Evolutionary conservation across 805 yeast species (phyloP), one percentile per base, ranked within the genome.

Genomic region (Starmerella floris): DNA sequence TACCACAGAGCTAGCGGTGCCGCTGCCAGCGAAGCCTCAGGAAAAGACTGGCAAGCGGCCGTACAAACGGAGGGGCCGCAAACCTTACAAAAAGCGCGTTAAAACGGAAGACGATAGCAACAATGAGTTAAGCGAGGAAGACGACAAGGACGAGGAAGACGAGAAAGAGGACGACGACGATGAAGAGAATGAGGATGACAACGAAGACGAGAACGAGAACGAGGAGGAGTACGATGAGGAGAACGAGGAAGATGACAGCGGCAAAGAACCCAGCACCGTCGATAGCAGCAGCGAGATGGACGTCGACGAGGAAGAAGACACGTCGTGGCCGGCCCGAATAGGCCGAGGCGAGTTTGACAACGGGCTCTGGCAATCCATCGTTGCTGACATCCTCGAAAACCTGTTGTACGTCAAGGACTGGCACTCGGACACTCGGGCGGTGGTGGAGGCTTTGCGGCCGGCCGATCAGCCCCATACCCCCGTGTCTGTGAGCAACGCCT

Each of bases 281-380:
- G 28, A 25, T 25, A 8, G 13, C 8, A 13, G 13, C 13, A 23
- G 25, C n/a, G n/a, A 39, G 15, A 20, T 23, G n/a, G 35, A 37
- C 16, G 38, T 21, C 6, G 27, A 35, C 1, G 39, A 13, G 23
- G 31, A 35, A n/a, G 44, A 35, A 16, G 44, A 37, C 17, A 21
- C 21, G 21, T 22, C 51, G 5, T 91, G 97, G 95, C 73, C 76
- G 45, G 93, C 81, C 25, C 66, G 93, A 32, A 66, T 88, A 17
- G 70, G 77, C 13, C 77, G 73, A 42, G 73, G 95, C 42, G 72
- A 73, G 49, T 91, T 82, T 59, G 75, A 70, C 52, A 85, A 83
- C 53, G 94, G 95, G 3, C 76, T 75, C 42, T 88, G 96, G 95
- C 79, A 83, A 52, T 69, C 79, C 32, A 72, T 80, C 34, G 59